Conservation (phyloP, 148 eudicot genomes). For the Mesembryanthemum crystallinum region DNA sequence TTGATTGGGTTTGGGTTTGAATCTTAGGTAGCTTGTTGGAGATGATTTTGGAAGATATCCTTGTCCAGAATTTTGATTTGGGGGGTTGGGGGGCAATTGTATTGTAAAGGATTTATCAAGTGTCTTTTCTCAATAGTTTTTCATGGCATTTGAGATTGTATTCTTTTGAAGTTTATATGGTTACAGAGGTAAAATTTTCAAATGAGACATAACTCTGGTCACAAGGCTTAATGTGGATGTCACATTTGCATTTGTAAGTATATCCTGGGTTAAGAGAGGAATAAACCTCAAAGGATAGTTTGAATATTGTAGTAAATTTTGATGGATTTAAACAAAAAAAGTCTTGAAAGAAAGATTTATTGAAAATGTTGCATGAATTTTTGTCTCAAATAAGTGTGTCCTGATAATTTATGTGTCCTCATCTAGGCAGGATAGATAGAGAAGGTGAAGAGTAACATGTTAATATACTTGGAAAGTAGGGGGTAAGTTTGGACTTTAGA, state of each 20-base stretch:
- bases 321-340: background rate
- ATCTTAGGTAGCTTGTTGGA: background rate
- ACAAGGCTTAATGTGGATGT: background rate
- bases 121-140: background rate
- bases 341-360: background rate
- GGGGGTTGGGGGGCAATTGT: background rate
- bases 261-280: background rate
- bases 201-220: background rate
- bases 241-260: background rate
- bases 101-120: background rate
- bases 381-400: background rate
- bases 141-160: background rate
- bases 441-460: background rate
- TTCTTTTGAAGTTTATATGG: background rate
- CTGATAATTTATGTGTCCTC: background rate
- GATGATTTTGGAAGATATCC: background rate
- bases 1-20: constrained; percentile 1
- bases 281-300: background rate
- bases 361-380: background rate
- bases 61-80: too few relatives aligned
- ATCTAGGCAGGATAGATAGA: background rate
- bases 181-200: background rate
- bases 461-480: background rate
- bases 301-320: background rate
- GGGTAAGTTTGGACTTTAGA: too few relatives aligned